Evolutionary conservation across 805 yeast genomes (phyloP).

Genomic region (Barnettozyma sucrosica): DNA sequence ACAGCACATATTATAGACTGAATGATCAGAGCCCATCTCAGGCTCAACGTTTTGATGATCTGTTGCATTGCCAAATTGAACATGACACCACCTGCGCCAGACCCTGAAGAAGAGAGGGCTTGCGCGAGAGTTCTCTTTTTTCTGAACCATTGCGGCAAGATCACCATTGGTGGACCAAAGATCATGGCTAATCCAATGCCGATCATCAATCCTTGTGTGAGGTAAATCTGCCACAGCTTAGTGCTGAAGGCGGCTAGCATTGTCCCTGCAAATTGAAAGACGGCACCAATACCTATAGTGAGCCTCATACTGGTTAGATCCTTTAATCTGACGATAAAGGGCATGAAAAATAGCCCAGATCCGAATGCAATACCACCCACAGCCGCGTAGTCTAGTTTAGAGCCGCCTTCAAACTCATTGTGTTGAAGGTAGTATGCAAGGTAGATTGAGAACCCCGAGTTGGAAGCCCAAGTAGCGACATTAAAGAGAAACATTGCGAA

Average conservation of each 20-base stretch:
- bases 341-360: constrained; percentile 48
- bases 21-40: constrained; percentile 29
- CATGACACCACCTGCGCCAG: constrained; percentile 39
- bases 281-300: constrained; percentile 43
- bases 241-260: constrained; percentile 47
- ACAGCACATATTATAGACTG: constrained; percentile 31
- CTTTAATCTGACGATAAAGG: constrained; percentile 41
- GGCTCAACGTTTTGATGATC: constrained; percentile 25
- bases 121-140: constrained; percentile 46
- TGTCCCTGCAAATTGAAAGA: constrained; percentile 35
- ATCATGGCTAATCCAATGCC: constrained; percentile 41
- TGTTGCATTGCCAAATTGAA: constrained; percentile 28
- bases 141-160: constrained; percentile 66
- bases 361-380: constrained; percentile 60
- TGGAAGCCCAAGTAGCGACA: constrained; percentile 26
- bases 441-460: constrained; percentile 29
- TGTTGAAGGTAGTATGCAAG: constrained; percentile 48
- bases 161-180: constrained; percentile 45
- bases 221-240: constrained; percentile 54
- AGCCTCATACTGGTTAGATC: constrained; percentile 38
- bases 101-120: constrained; percentile 33
- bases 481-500: constrained; percentile 20
- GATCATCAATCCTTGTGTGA: constrained; percentile 60
- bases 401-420: constrained; percentile 44
- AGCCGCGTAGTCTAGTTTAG: constrained; percentile 52